Evolutionary conservation across 1,284 basidiomycete species (phyloP), one percentile per base, ranked within the genome.

Genomic region (Tilletia walkeri): DNA sequence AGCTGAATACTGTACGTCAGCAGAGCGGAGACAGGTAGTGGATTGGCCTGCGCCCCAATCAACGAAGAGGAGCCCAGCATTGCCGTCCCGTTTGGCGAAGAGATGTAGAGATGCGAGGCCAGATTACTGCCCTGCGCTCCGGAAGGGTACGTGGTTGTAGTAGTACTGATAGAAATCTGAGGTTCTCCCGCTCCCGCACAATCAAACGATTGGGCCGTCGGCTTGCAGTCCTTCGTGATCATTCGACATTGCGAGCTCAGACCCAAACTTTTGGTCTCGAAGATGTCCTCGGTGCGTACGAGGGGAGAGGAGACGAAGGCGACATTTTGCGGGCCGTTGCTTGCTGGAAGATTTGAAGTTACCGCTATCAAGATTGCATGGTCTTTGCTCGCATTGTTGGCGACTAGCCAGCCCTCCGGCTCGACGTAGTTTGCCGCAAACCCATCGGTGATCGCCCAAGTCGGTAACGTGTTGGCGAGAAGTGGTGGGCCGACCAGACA

Each of bases 331-430:
- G 61, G 49, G 7, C 14, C 61, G 5, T 34, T 9, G 6, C 34
- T 18, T 20, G 20, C 30, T 3, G 59, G 6, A 2, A 50, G 59
- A 3, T 68, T 47, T 10, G 38, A 3, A 36, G 20, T 24, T 7
- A 38, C 12, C 20, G 48, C 20, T 5, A n/a, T 45, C 20, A 30
- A 20, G 63, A 67, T 36, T 0, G 14, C 20, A 36, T 65, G 65
- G 24, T 24, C 39, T 0, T 24, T 53, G 39, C 67, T 69, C 12
- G 70, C 67, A 47, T 69, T 71, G 56, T 59, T 71, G 20, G 68
- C 67, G 6, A 54, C 48, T 5, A 71, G 30, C 67, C 67, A 71
- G 49, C 70, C 70, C 47, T 69, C 66, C n/a, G 67, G 30, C 9
- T n/a, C 69, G 39, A 70, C 50, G 18, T 24, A 41, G 12, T 67